Evolutionary conservation across 805 yeast genomes (phyloP), one percentile per base, ranked within the genome.

Genomic region (Lachancea meyersii): DNA sequence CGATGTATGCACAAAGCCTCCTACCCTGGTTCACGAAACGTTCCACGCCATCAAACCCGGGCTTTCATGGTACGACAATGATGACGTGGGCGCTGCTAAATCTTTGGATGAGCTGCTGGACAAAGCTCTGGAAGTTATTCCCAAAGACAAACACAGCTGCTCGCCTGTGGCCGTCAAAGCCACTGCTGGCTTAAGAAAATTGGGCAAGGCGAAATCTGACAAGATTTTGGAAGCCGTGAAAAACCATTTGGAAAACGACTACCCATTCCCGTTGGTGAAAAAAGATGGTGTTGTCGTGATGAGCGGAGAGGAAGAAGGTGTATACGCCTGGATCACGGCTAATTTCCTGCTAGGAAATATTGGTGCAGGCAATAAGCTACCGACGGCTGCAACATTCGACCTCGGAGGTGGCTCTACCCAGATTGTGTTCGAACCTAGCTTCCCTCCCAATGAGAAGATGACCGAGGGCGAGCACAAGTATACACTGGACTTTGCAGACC

Each of bases 391-490:
- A 18, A 95, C 93, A 9, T 93, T 93, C 58, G 99, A 93, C 64
- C 76, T 93, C 47, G 99, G 98, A 54, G 98, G 98, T 57, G 97
- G 97, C 3, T 87, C 97, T 5, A 93, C 99, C 11, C 98, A 94
- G 69, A 88, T 93, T 68, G 99, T 93, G 5, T 93, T 93, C 64
- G 97, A 93, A 71, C 99, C 99, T 18, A 74, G 75, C n/a, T 79
- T 80, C 59, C 64, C 70, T 41, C 70, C 76, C 34, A 72, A 73
- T 36, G 82, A 80, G 54, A 60, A 70, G 50, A 76, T 91, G 83
- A 67, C 75, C 37, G 88, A 81, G 10, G 95, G 97, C 46, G 97
- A 89, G 58, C 95, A 87, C 68, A 85, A 86, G 64, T 88, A 80
- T 61, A 76, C 76, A 48, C 73, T 88, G 52, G 64, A 72, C 18